phyloP scores from a whole-genome alignment of 73 alveolate species.

The Symbiodinium pilosum region DNA sequence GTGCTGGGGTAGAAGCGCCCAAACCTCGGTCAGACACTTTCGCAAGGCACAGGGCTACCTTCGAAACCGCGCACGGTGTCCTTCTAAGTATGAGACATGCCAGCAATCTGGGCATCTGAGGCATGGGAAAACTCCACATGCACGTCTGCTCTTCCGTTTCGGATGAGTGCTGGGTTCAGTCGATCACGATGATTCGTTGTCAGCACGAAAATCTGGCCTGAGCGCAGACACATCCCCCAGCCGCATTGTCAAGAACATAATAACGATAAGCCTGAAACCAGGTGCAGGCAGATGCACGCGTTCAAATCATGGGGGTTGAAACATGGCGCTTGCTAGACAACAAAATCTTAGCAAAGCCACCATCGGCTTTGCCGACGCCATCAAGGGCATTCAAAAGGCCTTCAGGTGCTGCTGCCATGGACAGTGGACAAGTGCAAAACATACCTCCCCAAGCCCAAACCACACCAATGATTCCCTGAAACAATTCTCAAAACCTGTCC shows the following conservation, averaged over 20 bases:
- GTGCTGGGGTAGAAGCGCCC: conserved; percentile 63
- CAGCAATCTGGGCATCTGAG: conserved; percentile 57
- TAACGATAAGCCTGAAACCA: background rate
- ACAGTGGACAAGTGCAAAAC: too few relatives aligned
- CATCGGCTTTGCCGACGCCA: conserved; percentile 90
- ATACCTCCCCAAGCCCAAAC: too few relatives aligned
- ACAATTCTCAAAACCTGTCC: too few relatives aligned
- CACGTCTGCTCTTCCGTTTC: conserved; percentile 70
- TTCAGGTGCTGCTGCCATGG: background rate
- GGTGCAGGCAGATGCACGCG: background rate
- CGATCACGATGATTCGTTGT: conserved; percentile 80
- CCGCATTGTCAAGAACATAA: background rate
- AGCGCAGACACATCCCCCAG: background rate
- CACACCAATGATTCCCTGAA: too few relatives aligned
- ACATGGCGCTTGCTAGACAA: background rate
- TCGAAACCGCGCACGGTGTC: background rate
- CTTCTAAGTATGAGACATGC: background rate
- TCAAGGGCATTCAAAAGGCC: conserved; percentile 86
- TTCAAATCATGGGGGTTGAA: background rate
- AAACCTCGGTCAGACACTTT: background rate
- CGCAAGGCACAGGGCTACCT: too few relatives aligned
- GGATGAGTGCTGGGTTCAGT: conserved; percentile 58
- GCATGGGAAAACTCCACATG: conserved; percentile 63
- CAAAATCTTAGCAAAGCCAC: too few relatives aligned
- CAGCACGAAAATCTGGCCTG: conserved; percentile 77